Percentiles rank a stretch among this genome's conserved stretches.
phyloP scores from a whole-genome alignment of 1,139 yeast species.

The Yamadazyma sp. region DNA sequence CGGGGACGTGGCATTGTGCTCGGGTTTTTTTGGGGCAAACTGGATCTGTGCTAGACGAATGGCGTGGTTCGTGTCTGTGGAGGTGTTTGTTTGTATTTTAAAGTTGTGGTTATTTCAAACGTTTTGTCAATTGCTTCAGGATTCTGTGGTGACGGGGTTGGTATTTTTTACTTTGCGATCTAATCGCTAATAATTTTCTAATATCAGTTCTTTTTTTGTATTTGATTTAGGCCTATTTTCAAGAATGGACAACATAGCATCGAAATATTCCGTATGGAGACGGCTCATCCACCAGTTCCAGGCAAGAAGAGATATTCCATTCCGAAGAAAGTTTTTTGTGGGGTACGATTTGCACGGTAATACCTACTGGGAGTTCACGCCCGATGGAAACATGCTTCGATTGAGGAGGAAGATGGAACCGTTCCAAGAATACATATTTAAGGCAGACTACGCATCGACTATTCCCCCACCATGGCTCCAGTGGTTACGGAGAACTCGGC shows the following conservation, averaged over 20 bases:
- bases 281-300: slow-evolving; percentile 58
- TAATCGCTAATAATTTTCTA: background rate
- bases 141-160: too few relatives aligned
- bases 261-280: slow-evolving; percentile 40
- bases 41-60: too few relatives aligned
- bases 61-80: too few relatives aligned
- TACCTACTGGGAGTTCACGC: slow-evolving; percentile 78
- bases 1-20: slow-evolving; percentile 13
- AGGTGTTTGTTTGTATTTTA: too few relatives aligned
- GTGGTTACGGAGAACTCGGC: slow-evolving; percentile 72
- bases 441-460: slow-evolving; percentile 50
- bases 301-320: slow-evolving; percentile 63
- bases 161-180: background rate
- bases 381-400: slow-evolving; percentile 47
- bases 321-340: slow-evolving; percentile 56
- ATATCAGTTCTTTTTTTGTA: background rate
- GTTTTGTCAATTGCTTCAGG: background rate
- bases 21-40: too few relatives aligned
- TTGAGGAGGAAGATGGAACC: slow-evolving; percentile 55
- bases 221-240: too few relatives aligned
- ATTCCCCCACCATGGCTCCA: slow-evolving; percentile 78
- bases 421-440: slow-evolving; percentile 34
- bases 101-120: too few relatives aligned
- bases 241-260: slow-evolving; percentile 36
- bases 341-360: slow-evolving; percentile 81